Base-by-base conservation (phyloP, 495 filamentous ascomycete genomes). In the Bathelium albidoporum region DNA sequence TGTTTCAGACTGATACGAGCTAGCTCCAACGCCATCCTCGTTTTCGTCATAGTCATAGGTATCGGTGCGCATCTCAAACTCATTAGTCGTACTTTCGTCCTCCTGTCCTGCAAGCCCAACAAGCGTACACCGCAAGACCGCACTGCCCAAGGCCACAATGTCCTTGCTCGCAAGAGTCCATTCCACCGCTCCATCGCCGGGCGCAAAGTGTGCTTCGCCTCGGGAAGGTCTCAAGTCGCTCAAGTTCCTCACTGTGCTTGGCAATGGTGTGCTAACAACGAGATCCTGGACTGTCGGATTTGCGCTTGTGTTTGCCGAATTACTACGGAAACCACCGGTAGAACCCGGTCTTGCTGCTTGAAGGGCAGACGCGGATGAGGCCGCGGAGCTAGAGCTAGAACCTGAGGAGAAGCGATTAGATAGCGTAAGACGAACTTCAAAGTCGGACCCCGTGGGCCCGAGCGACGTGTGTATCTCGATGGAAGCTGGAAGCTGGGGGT, bases 161-260 rank as follows among this genome's bases (percentile, higher is more conserved):
- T 87, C 84, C 73, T 88, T 89, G 20, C 82, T 83, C 0, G 86
- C 84, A 52, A 99, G 83, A 34, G 83, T 81, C 94, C 94, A 99
- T 71, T 95, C 89, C 1, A 99, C 79, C 1, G 80, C 72, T 41
- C 80, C 79, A 34, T 86, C 89, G n/a, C 81, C 82, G 9, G 87
- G 85, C 26, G 82, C 83, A 73, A 88, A 97, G 44, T 82, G 82
- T 1, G 90, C 89, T 61, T 99, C 94, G 26, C 94, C 94, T 67
- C 85, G 85, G 70, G 85, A 90, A 34, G 91, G 85, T 62, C 89
- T 78, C 64, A 97, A 83, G 69, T 96, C 91, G 26, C 84, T 83
- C n/a, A 98, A 80, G 70, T 92, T 97, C 61, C 90, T 86, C 53
- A 97, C 91, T 22, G 79, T 81, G 11, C 83, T 77, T 24, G 94